Conservation (phyloP, 108 stramenopile genomes). For the Nitzschia palea region DNA sequence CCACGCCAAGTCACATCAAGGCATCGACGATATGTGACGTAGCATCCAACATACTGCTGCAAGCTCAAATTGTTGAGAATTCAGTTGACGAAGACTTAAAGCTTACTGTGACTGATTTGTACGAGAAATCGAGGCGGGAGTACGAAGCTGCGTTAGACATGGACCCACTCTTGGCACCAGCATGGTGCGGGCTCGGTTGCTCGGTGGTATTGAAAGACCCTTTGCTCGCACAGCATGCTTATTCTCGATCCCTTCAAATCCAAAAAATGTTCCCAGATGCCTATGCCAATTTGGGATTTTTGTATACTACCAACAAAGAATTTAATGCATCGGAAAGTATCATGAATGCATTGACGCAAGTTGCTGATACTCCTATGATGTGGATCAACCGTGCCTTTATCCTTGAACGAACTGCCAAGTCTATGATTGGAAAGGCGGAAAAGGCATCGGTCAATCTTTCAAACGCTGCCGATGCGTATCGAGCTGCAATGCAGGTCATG, state of each 20-base stretch:
- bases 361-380: slow-evolving; percentile 77
- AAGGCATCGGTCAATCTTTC: slow-evolving; percentile 14
- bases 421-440: background rate
- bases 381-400: slow-evolving; percentile 77
- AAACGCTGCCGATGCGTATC: slow-evolving; percentile 68
- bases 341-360: slow-evolving; percentile 63
- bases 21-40: slow-evolving; percentile 53
- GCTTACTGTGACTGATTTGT: slow-evolving; percentile 6
- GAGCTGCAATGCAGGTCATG: slow-evolving; percentile 60
- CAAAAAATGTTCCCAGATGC: slow-evolving; percentile 58
- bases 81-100: slow-evolving; percentile 30
- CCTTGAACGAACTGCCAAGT: slow-evolving; percentile 45
- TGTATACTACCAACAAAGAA: slow-evolving; percentile 48
- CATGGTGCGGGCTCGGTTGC: slow-evolving; percentile 77
- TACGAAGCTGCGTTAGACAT: slow-evolving; percentile 35
- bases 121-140: slow-evolving; percentile 22
- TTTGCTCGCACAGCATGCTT: slow-evolving; percentile 69
- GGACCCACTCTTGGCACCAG: slow-evolving; percentile 44
- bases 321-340: slow-evolving; percentile 37
- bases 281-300: slow-evolving; percentile 65
- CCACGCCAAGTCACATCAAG: background rate
- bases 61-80: slow-evolving; percentile 44
- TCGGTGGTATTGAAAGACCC: slow-evolving; percentile 50
- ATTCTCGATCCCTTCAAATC: slow-evolving; percentile 56
- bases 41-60: slow-evolving; percentile 59